Evolutionary conservation across 2,329 filamentous ascomycete species (phyloP).

Genomic region (Geosmithia putterillii): DNA sequence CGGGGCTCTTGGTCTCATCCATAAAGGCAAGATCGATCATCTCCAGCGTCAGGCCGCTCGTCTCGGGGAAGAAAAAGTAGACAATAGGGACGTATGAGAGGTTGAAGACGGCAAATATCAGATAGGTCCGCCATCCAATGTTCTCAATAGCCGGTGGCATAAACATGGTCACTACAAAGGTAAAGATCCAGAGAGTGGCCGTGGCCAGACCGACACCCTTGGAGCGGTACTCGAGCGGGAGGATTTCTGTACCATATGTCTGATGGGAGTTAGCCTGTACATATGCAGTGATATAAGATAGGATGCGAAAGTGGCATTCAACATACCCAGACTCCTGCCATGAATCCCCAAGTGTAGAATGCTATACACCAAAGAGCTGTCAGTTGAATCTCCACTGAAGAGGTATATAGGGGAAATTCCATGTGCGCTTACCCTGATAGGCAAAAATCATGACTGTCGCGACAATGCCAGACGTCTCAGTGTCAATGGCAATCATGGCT

Average conservation of each 20-base stretch:
- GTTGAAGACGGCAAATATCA: conserved; percentile 17
- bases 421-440: conserved; percentile 20
- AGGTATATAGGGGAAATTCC: no score
- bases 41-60: conserved; percentile 4
- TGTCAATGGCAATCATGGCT: conserved; percentile 24
- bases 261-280: no score
- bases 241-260: conserved; percentile 9
- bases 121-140: conserved; percentile 7
- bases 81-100: conserved; percentile 12
- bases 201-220: conserved; percentile 18
- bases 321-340: no score
- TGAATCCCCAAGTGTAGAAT: no score
- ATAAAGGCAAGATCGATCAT: conserved; percentile 1
- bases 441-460: conserved; percentile 27
- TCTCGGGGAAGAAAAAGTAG: conserved; percentile 18
- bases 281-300: no score
- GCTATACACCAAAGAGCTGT: conserved; percentile 9
- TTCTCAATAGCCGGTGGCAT: conserved; percentile 5
- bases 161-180: no score
- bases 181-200: conserved; percentile 16
- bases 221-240: conserved; percentile 16
- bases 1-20: no score
- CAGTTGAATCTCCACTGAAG: no score
- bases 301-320: no score
- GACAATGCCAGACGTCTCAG: conserved; percentile 19